Evolutionary conservation across 805 yeast genomes (phyloP), one percentile per base, ranked within the genome.

Genomic region (Wickerhamiella sorbophila): DNA sequence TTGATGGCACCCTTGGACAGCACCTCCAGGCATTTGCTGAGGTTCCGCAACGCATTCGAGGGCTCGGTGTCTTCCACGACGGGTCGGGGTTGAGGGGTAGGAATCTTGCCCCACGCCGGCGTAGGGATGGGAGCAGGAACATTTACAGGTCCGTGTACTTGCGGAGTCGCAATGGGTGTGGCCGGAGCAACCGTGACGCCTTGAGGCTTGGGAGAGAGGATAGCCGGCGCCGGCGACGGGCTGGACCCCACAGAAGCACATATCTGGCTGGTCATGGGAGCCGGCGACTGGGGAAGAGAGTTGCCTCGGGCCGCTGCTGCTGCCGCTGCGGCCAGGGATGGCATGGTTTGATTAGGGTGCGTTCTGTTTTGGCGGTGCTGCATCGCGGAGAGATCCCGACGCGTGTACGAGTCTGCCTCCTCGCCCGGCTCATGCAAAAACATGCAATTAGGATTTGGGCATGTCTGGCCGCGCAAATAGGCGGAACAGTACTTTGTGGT

Each of bases 401-500:
- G 77, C 21, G 94, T 84, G 63, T 83, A 88, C 9, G 94, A 81
- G 55, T 91, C 98, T 1, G 97, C 97, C 61, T 91, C 98, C 66
- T 91, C 99, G 45, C 99, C 98, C 5, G 98, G 98, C 62, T 91
- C 98, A 60, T 91, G 99, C 54, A 91, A 70, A 56, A 91, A 91
- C 98, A 91, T 91, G 70, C 99, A 91, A 57, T 86, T 85, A 48
- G 97, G 97, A 62, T 91, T 91, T 45, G 95, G 98, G 64, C 99
- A 91, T 8, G 91, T 79, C 59, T 84, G 93, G 31, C 95, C 96
- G 52, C 96, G 72, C 49, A 91, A 66, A 58, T 91, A 91, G 3
- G 94, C 80, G n/a, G 95, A 84, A 61, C 99, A 91, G 65, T 91
- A 91, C 62, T 91, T 91, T 10, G 99, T 91, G 4, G 98, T 91